Conservation (phyloP, 345 rosid genomes). For the Bruguiera sexangula region DNA sequence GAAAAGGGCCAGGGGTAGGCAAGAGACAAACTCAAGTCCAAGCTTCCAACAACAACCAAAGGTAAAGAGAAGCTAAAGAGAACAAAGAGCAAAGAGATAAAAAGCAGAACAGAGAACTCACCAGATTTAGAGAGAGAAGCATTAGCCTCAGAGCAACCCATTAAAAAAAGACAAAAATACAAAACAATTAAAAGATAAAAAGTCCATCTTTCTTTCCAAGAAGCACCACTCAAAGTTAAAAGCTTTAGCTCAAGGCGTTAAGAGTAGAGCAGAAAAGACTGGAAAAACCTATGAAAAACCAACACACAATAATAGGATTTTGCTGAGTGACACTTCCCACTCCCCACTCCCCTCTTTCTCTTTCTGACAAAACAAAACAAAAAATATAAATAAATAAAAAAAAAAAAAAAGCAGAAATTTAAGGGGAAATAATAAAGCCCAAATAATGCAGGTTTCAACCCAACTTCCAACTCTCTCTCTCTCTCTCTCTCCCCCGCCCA, state of each 20-base stretch:
- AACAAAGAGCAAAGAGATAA: not conserved
- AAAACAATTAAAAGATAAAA: too few relatives aligned
- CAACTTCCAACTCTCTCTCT: not conserved
- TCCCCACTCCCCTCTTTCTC: too few relatives aligned
- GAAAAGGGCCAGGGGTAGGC: too few relatives aligned
- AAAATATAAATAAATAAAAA: not conserved
- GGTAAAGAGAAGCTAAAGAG: not conserved
- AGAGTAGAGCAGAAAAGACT: too few relatives aligned
- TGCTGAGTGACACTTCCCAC: too few relatives aligned
- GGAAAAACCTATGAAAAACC: too few relatives aligned
- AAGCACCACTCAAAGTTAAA: too few relatives aligned
- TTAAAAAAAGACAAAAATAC: too few relatives aligned
- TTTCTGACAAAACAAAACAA: too few relatives aligned
- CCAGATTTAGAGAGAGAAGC: slow-evolving; percentile 34
- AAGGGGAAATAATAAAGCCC: not conserved
- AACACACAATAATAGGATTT: too few relatives aligned
- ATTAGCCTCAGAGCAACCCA: slow-evolving; percentile 5
- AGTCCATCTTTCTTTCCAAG: too few relatives aligned
- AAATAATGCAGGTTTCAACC: not conserved
- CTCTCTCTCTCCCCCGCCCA: not conserved
- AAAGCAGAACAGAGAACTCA: slow-evolving; percentile 19
- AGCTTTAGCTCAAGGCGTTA: too few relatives aligned
- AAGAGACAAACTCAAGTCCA: not conserved
- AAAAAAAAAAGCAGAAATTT: not conserved
- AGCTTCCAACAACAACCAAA: not conserved